Percentiles rank a stretch among this genome's conserved stretches.
Evolutionary conservation across 1,284 basidiomycete genomes (phyloP).

Genomic region (Calocybe gambosa): DNA sequence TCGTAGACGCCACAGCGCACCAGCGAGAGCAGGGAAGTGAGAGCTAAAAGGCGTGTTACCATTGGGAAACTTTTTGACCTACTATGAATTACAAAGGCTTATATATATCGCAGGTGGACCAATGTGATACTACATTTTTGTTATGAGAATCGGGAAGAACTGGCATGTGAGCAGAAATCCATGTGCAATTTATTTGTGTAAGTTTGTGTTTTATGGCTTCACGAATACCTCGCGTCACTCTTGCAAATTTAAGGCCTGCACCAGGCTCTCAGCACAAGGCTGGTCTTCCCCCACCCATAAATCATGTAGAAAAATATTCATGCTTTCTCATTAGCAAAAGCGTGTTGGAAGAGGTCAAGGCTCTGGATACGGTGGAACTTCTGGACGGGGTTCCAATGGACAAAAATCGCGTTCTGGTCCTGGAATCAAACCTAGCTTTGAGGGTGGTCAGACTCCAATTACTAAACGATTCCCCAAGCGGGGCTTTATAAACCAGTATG

Average conservation of each 20-base stretch:
- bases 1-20: constrained; percentile 7
- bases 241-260: constrained; percentile 61
- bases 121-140: too few species aligned
- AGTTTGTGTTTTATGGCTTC: neutral
- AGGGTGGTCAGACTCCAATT: constrained; percentile 95
- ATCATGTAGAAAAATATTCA: neutral
- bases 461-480: constrained; percentile 90
- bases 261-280: constrained; percentile 60
- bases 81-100: neutral
- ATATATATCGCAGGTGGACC: neutral
- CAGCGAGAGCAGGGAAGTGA: neutral
- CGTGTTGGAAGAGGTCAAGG: constrained; percentile 91
- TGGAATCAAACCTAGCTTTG: constrained; percentile 84
- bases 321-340: constrained; percentile 60
- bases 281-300: constrained; percentile 13
- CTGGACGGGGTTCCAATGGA: constrained; percentile 93
- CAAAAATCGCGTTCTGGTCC: constrained; percentile 91
- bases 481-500: constrained; percentile 90
- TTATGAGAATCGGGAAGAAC: too few species aligned
- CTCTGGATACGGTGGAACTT: constrained; percentile 86
- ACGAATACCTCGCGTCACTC: constrained; percentile 37
- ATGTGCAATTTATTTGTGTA: neutral
- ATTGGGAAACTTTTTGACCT: neutral
- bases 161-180: neutral
- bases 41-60: neutral